Evolutionary conservation across 1,284 basidiomycete species (phyloP).

Genomic region (Cerioporus squamosus): DNA sequence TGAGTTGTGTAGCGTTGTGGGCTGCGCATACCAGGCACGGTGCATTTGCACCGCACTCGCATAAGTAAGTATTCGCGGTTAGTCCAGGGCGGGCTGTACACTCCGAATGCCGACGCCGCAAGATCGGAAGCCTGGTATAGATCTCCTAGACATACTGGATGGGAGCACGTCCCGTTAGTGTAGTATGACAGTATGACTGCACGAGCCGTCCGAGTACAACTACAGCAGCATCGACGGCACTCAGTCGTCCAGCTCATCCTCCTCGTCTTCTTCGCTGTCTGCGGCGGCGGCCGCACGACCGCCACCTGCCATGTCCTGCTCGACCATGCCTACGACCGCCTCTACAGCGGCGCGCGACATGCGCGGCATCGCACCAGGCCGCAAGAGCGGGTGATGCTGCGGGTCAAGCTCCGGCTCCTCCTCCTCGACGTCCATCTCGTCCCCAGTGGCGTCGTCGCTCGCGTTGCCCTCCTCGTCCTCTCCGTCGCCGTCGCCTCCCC

Average conservation of each 20-base stretch:
- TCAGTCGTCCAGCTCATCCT: slow-evolving; percentile 13
- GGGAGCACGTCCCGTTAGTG: too few relatives aligned
- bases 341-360: slow-evolving; percentile 71
- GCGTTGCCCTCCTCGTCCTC: slow-evolving; percentile 24
- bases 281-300: neutral
- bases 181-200: too few relatives aligned
- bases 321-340: slow-evolving; percentile 64
- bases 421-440: slow-evolving; percentile 29
- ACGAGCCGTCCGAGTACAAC: too few relatives aligned
- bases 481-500: slow-evolving; percentile 27
- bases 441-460: slow-evolving; percentile 26
- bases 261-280: slow-evolving; percentile 9
- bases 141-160: too few relatives aligned
- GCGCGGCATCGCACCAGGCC: slow-evolving; percentile 65
- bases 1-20: too few relatives aligned
- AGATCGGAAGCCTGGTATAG: too few relatives aligned
- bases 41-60: too few relatives aligned
- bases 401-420: slow-evolving; percentile 52
- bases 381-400: slow-evolving; percentile 63
- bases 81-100: too few relatives aligned
- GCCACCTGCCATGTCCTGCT: slow-evolving; percentile 36
- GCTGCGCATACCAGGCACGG: too few relatives aligned
- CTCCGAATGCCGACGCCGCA: too few relatives aligned
- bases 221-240: neutral
- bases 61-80: too few relatives aligned